A percentile compares a stretch with the other conserved stretches of the same genome.
Conservation (phyloP, 2,329 filamentous ascomycete species). For the Cercospora beticola region DNA sequence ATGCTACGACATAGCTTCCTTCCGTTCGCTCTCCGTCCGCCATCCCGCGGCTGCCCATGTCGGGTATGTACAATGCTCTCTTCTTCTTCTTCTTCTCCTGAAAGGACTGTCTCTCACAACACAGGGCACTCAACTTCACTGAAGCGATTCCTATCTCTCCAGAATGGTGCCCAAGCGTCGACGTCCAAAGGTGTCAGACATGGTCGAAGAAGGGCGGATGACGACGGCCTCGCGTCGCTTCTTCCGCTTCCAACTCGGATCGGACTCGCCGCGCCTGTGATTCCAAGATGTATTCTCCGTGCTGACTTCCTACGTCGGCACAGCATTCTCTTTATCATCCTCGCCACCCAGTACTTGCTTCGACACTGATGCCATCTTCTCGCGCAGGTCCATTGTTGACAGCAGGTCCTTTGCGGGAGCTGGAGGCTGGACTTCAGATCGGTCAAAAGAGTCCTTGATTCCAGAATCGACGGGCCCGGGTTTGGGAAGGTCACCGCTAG, state of each 20-base stretch:
- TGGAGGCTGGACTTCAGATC: constrained; percentile 2
- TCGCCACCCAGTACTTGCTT: constrained; percentile 8
- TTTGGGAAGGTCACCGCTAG: neutral
- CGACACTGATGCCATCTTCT: constrained; percentile 9
- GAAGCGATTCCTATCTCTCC: constrained; percentile 11
- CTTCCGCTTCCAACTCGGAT: constrained; percentile 8
- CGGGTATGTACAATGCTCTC: neutral
- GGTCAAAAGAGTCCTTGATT: constrained; percentile 1
- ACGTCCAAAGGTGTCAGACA: constrained; percentile 1
- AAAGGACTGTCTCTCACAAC: neutral
- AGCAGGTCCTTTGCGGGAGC: neutral
- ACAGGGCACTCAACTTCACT: neutral
- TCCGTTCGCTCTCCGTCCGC: neutral
- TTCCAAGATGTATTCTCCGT: constrained; percentile 1
- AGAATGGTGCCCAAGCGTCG: constrained; percentile 6
- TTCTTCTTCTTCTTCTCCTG: neutral
- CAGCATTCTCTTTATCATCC: constrained; percentile 18
- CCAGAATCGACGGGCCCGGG: constrained; percentile 3
- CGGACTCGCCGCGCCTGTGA: constrained; percentile 7
- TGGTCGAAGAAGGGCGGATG: constrained; percentile 1
- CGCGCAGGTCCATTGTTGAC: neutral
- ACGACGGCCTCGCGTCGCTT: constrained; percentile 7
- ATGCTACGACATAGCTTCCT: neutral
- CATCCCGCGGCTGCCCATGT: neutral
- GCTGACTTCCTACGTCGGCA: constrained; percentile 17